Base-by-base conservation (phyloP, 768 basidiomycete species). In the Suillus lakei region DNA sequence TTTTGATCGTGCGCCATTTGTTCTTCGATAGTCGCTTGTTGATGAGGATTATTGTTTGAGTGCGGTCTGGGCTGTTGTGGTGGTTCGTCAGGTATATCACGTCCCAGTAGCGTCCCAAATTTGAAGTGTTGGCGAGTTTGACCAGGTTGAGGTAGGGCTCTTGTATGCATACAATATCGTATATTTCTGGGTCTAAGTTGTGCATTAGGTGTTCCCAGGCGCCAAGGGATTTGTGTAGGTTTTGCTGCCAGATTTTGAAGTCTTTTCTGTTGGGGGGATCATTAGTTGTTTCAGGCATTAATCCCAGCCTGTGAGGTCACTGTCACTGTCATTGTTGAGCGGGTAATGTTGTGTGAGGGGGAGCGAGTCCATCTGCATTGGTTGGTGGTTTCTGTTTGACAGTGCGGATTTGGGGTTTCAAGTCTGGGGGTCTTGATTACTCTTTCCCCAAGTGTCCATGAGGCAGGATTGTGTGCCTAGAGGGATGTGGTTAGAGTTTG, bases 141-240 rank as follows among this genome's bases (percentile, higher is more conserved):
- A 66, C 48, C 0, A 30, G 53, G 64, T 76, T 72, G 3, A 77
- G 63, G 66, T 77, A 73, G 5, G 80, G 82, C 71, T 83, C 82
- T 66, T 83, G 81, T 7, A 82, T 41, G 4, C 70, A 55, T 0
- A 79, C 53, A 0, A 83, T 68, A 64, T 82, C 16, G 34, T 63
- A 71, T 1, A 39, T 12, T 12, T 60, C 9, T 0, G 61, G 65
- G 6, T 64, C 54, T 8, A 64, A 23, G 0, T 50, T 59, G 32
- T 68, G 18, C 2, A 71, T 16, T 1, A 74, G 39, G 23, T 65
- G 46, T 2, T 32, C 43, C 54, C 69, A 69, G 2, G 62, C 55
- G 12, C 23, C n/a, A 0, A 53, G 60, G 2, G 77, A 77, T 50
- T 75, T 72, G 64, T 74, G 72, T 3, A 77, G n/a, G 60, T 79